Conservation (phyloP, 2,329 filamentous ascomycete species). For the Arthrobotrys sinensis region DNA sequence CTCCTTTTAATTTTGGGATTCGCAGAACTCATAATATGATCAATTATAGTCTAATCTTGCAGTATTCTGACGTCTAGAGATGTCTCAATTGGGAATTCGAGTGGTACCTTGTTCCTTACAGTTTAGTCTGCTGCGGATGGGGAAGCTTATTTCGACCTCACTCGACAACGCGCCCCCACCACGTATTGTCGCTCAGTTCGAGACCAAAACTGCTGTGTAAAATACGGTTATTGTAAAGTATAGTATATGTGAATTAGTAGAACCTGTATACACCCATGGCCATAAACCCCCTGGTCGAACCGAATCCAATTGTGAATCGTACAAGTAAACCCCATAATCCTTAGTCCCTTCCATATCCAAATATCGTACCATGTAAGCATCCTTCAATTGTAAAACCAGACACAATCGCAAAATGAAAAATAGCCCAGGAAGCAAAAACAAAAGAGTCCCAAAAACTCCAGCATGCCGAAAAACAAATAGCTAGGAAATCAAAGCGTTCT, state of each 20-base stretch:
- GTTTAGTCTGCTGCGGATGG: too few relatives aligned
- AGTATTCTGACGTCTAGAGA: too few relatives aligned
- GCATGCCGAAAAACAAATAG: slow-evolving; percentile 2
- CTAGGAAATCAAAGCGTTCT: background rate
- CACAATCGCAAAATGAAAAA: background rate
- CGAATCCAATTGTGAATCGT: background rate
- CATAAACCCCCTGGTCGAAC: background rate
- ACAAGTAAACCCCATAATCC: background rate
- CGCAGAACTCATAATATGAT: too few relatives aligned
- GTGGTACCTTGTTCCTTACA: too few relatives aligned
- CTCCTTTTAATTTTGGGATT: too few relatives aligned
- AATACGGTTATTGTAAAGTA: background rate
- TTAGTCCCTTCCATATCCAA: background rate
- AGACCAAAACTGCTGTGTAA: background rate
- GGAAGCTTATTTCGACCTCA: too few relatives aligned
- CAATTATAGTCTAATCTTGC: too few relatives aligned
- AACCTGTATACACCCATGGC: background rate
- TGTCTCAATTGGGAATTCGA: too few relatives aligned
- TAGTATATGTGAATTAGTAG: slow-evolving; percentile 11
- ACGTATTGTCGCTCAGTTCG: too few relatives aligned
- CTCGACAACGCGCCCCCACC: too few relatives aligned
- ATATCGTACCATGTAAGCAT: background rate
- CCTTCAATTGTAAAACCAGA: background rate
- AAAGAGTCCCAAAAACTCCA: slow-evolving; percentile 16
- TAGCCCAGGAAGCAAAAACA: background rate